Evolutionary conservation across 371 early-diverging fungal genomes (phyloP).

Genomic region (Synchytrium microbalum): DNA sequence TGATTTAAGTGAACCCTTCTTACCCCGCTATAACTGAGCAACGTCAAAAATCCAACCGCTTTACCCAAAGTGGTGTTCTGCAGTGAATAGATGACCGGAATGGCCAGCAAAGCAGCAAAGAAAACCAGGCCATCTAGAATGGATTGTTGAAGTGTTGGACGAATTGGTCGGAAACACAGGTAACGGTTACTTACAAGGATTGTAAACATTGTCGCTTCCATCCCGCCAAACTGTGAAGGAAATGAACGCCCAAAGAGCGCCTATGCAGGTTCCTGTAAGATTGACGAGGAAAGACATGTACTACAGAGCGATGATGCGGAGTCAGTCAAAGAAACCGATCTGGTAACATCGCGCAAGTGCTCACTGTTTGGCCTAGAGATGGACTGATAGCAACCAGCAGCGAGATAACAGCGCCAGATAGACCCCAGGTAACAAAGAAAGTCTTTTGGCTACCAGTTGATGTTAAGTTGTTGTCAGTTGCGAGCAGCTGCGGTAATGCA

Average conservation of each 20-base stretch:
- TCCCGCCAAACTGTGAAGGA: background rate
- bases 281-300: background rate
- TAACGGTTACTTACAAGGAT: background rate
- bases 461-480: too few species aligned
- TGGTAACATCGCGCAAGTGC: too few species aligned
- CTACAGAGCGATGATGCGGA: too few species aligned
- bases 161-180: too few species aligned
- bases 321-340: too few species aligned
- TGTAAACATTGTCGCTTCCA: background rate
- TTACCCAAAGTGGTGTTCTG: background rate
- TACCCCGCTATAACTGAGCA: background rate
- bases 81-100: background rate
- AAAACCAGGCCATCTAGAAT: background rate
- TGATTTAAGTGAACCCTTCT: background rate
- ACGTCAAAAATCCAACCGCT: background rate
- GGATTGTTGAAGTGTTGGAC: too few species aligned
- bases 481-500: too few species aligned
- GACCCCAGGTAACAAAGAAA: background rate
- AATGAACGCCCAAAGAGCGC: background rate
- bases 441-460: background rate
- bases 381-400: background rate
- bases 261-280: background rate
- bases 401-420: background rate
- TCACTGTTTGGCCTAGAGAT: background rate
- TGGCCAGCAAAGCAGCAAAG: background rate